Percentiles rank a stretch among this genome's conserved stretches.
phyloP scores from a whole-genome alignment of 768 basidiomycete species.

The Phanerochaete sordida region DNA sequence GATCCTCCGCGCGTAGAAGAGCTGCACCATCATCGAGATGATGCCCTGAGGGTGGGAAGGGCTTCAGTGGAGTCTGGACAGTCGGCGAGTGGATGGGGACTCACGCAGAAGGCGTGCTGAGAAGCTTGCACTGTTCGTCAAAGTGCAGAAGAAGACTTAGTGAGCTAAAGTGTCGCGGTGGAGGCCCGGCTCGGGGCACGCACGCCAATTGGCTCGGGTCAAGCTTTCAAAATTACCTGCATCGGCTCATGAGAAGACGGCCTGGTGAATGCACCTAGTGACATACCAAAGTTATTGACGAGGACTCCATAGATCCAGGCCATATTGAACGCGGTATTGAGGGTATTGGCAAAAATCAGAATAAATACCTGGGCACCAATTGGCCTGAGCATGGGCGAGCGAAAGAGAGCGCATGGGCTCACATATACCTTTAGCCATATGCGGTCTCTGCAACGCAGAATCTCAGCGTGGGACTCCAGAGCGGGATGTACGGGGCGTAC shows the following conservation, averaged over 20 bases:
- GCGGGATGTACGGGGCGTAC: not conserved
- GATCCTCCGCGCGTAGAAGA: constrained; percentile 17
- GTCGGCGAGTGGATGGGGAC: not conserved
- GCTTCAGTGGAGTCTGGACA: not conserved
- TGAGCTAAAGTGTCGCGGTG: not conserved
- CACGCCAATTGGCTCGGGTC: not conserved
- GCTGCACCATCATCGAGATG: constrained; percentile 14
- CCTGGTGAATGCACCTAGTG: not conserved
- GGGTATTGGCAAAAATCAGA: constrained; percentile 12
- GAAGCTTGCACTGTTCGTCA: not conserved
- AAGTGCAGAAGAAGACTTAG: not conserved
- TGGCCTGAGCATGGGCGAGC: not conserved
- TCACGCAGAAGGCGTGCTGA: not conserved
- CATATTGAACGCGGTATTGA: constrained; percentile 16
- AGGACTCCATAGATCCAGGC: constrained; percentile 15
- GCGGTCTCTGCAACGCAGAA: not conserved
- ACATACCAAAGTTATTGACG: constrained; percentile 14
- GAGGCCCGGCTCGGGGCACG: too few relatives aligned
- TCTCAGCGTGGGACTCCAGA: too few relatives aligned
- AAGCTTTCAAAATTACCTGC: not conserved
- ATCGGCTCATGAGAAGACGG: not conserved
- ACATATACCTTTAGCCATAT: not conserved
- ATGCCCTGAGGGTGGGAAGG: constrained; percentile 4
- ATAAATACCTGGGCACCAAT: constrained; percentile 7
- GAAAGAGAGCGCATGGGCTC: not conserved